These are phyloP conservation scores for Mycosphaerelloides madeirae DNA, from an alignment of 2,329 filamentous ascomycete species.

Conservation along the genomic window DNA sequence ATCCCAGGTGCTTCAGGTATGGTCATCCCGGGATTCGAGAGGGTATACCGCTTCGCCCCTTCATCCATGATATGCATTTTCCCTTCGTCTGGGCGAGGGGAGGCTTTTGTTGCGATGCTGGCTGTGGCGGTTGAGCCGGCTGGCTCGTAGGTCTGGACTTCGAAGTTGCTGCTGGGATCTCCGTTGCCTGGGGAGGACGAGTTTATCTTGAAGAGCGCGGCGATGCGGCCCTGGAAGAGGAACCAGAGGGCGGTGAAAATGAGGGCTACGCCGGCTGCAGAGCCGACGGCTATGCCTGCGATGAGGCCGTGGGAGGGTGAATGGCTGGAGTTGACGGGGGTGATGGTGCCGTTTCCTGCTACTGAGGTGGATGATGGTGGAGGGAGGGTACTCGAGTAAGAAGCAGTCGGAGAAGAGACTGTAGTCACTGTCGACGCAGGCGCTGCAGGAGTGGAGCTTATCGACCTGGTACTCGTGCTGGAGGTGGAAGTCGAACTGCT, in stretches of 20 bases:
- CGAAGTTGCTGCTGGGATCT: neutral
- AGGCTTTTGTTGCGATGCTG: neutral
- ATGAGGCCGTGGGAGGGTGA: neutral
- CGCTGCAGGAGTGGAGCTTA: too few relatives aligned
- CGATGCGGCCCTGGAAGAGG: neutral
- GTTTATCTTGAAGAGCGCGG: too few relatives aligned
- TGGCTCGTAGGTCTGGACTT: neutral
- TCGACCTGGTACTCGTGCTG: neutral
- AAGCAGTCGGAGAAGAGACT: too few relatives aligned
- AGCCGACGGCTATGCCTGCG: conserved; percentile 1
- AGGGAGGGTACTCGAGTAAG: too few relatives aligned
- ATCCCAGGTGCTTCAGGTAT: too few relatives aligned
- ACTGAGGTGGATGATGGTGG: too few relatives aligned
- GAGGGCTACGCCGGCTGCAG: conserved; percentile 1
- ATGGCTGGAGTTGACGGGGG: too few relatives aligned
- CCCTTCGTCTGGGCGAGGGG: neutral
- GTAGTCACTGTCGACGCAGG: too few relatives aligned
- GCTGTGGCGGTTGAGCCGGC: neutral
- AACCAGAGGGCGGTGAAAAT: conserved; percentile 4
- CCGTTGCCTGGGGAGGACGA: neutral
- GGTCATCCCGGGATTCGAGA: neutral
- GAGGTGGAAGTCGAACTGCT: neutral
- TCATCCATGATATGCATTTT: too few relatives aligned
- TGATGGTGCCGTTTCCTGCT: too few relatives aligned
- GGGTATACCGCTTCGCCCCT: neutral